These are phyloP conservation scores for Mrakia gelida DNA, from an alignment of 768 basidiomycete genomes.

Conservation along the genomic window DNA sequence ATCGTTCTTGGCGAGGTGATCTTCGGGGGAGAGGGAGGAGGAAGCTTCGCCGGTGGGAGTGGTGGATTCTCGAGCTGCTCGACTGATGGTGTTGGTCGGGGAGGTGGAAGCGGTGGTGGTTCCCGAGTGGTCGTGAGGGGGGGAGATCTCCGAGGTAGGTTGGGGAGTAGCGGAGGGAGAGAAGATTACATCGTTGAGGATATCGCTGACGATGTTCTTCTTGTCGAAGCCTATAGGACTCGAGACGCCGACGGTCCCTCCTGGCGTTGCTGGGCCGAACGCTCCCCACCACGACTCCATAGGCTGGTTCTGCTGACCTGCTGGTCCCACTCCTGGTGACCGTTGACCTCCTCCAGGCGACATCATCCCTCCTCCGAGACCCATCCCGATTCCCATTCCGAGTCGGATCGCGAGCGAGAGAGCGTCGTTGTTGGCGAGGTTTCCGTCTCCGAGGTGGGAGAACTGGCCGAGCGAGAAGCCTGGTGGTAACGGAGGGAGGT, in stretches of 20 bases:
- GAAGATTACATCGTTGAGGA: constrained; percentile 1
- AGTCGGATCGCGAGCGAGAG: constrained; percentile 31
- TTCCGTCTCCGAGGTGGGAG: background rate
- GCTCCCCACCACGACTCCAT: constrained; percentile 2
- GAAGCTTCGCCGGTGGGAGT: background rate
- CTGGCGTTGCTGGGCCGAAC: background rate
- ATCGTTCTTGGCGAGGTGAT: constrained; percentile 55
- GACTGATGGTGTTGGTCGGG: background rate
- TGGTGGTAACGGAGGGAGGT: constrained; percentile 16
- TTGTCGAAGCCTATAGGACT: constrained; percentile 10
- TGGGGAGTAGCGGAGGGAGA: background rate
- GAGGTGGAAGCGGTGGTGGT: constrained; percentile 1
- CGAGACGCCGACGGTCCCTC: background rate
- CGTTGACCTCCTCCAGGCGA: background rate
- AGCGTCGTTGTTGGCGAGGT: constrained; percentile 16
- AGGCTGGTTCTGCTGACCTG: background rate
- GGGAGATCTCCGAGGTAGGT: background rate
- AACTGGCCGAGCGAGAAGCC: constrained; percentile 17
- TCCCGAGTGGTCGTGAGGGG: background rate
- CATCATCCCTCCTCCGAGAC: constrained; percentile 18
- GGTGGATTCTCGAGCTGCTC: constrained; percentile 2
- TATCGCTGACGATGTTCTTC: background rate
- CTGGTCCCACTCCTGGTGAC: background rate
- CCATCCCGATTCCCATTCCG: constrained; percentile 32
- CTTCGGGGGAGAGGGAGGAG: background rate